phyloP scores from a whole-genome alignment of 495 filamentous ascomycete genomes.

The Neurospora sp. region DNA sequence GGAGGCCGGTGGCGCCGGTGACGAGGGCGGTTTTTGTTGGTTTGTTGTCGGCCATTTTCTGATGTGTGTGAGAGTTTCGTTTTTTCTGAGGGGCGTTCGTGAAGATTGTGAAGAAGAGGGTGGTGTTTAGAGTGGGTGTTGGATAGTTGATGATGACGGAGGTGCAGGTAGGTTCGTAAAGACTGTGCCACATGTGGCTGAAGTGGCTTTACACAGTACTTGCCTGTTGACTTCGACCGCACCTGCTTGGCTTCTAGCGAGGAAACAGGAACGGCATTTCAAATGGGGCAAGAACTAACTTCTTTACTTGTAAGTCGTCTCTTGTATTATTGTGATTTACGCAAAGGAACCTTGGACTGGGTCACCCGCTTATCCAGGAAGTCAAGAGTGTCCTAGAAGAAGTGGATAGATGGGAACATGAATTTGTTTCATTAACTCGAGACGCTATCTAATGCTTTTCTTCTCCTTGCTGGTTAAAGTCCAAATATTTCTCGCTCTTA shows the following conservation, averaged over 20 bases:
- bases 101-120: background rate
- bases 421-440: background rate
- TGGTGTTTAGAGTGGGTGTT: background rate
- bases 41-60: background rate
- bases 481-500: background rate
- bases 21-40: conserved; percentile 50
- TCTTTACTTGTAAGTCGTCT: background rate
- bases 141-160: background rate
- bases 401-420: background rate
- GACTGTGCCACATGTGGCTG: background rate
- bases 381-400: background rate
- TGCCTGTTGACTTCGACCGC: background rate
- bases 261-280: too few species aligned
- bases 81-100: background rate
- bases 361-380: background rate
- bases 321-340: background rate
- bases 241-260: background rate
- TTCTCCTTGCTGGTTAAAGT: background rate
- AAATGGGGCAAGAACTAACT: too few species aligned
- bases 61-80: background rate
- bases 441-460: background rate
- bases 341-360: too few species aligned
- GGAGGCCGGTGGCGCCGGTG: conserved; percentile 76
- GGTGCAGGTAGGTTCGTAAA: too few species aligned
- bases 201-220: background rate